Percentiles rank a stretch among this genome's conserved stretches.
These are phyloP conservation scores for Gremmenia infestans DNA, from an alignment of 2,329 filamentous ascomycete species.

Conservation along the genomic window DNA sequence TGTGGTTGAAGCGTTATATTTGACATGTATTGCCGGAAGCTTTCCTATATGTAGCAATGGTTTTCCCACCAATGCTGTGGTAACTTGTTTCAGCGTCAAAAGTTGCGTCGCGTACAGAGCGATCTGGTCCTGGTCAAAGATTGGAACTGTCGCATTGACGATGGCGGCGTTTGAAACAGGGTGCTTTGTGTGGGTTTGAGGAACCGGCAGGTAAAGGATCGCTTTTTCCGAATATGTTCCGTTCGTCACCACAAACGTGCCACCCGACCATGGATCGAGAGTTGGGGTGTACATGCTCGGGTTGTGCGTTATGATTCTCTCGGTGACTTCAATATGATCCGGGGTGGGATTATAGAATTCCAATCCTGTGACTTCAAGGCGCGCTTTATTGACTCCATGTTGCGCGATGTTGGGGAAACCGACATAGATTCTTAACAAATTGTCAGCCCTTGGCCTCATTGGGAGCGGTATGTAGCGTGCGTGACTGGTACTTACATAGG, in stretches of 20 bases:
- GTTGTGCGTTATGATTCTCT: slow-evolving; percentile 43
- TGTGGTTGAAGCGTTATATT: slow-evolving; percentile 52
- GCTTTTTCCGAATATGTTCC: slow-evolving; percentile 27
- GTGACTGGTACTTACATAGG: slow-evolving; percentile 44
- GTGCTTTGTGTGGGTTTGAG: slow-evolving; percentile 27
- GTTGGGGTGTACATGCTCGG: slow-evolving; percentile 47
- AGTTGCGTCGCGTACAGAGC: slow-evolving; percentile 44
- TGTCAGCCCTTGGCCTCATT: background rate
- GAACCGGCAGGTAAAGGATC: slow-evolving; percentile 27
- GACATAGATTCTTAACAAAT: slow-evolving; percentile 45
- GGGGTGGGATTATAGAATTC: slow-evolving; percentile 45
- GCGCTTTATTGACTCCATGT: slow-evolving; percentile 45
- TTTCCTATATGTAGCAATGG: slow-evolving; percentile 46
- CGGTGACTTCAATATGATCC: slow-evolving; percentile 42
- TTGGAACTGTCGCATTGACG: slow-evolving; percentile 39
- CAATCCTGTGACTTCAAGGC: slow-evolving; percentile 45
- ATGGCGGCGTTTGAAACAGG: slow-evolving; percentile 37
- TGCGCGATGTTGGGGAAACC: slow-evolving; percentile 55
- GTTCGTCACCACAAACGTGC: slow-evolving; percentile 40
- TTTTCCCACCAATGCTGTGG: slow-evolving; percentile 45
- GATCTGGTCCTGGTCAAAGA: slow-evolving; percentile 42
- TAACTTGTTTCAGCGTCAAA: slow-evolving; percentile 43
- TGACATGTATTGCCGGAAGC: slow-evolving; percentile 44
- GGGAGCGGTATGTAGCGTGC: background rate
- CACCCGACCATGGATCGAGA: slow-evolving; percentile 48